phyloP scores from a whole-genome alignment of 176 grass and related monocot genomes.

The Ensete glaucum region DNA sequence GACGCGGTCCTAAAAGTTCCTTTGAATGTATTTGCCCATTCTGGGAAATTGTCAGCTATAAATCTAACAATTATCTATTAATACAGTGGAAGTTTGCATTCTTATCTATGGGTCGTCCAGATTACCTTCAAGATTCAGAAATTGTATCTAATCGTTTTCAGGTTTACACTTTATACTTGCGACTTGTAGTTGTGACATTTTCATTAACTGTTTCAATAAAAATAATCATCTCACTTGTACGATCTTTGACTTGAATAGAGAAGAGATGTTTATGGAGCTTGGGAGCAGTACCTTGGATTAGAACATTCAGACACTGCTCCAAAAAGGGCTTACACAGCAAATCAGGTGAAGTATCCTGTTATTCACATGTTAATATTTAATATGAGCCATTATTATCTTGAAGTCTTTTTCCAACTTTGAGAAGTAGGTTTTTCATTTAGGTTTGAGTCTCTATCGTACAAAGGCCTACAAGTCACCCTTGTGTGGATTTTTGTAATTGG shows the following conservation, averaged over 20 bases:
- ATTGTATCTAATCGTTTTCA: not conserved
- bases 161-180: not conserved
- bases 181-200: not conserved
- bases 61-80: not conserved
- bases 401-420: not conserved
- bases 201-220: not conserved
- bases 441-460: too few species aligned
- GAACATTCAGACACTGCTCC: slow-evolving; percentile 74
- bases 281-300: slow-evolving; percentile 97
- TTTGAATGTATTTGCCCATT: not conserved
- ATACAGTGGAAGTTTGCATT: slow-evolving; percentile 18
- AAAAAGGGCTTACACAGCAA: slow-evolving; percentile 61
- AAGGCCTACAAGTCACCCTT: too few species aligned
- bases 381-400: not conserved
- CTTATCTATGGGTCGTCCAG: slow-evolving; percentile 5
- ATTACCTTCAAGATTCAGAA: slow-evolving; percentile 12
- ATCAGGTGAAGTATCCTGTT: slow-evolving; percentile 37
- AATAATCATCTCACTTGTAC: too few species aligned
- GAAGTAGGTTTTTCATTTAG: not conserved
- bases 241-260: slow-evolving; percentile 25
- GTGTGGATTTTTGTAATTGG: too few species aligned
- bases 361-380: not conserved
- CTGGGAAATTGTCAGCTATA: not conserved
- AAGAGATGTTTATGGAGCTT: slow-evolving; percentile 93
- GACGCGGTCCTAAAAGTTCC: not conserved